A percentile compares a stretch with the other conserved stretches of the same genome.
These are phyloP conservation scores for Trichomonas gallinae DNA, from an alignment of 208 protist species.

Conservation along the genomic window DNA sequence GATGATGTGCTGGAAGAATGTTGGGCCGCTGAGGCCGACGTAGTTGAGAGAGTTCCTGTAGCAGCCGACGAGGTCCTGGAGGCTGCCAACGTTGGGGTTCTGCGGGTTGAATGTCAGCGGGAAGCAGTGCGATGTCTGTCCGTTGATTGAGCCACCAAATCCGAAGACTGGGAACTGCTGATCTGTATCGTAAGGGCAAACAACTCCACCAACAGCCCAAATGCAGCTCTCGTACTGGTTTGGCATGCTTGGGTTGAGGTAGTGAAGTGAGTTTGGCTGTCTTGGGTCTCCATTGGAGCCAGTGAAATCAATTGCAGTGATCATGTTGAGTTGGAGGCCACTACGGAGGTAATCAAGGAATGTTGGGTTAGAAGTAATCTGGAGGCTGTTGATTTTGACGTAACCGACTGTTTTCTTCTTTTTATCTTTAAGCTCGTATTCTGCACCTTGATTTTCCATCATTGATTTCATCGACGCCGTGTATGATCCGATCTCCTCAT, in stretches of 20 bases:
- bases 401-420: background rate
- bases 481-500: background rate
- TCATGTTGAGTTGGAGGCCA: constrained; percentile 32
- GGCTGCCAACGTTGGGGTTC: constrained; percentile 36
- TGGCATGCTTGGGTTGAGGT: background rate
- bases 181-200: constrained; percentile 35
- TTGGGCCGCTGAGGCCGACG: constrained; percentile 47
- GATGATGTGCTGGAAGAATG: constrained; percentile 46
- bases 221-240: constrained; percentile 25
- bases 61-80: constrained; percentile 40
- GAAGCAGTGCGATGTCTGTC: constrained; percentile 17
- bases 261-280: background rate
- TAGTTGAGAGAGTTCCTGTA: constrained; percentile 40
- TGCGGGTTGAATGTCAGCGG: constrained; percentile 26
- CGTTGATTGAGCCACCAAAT: constrained; percentile 23
- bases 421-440: background rate
- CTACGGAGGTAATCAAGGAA: constrained; percentile 34
- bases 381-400: background rate
- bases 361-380: constrained; percentile 1
- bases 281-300: constrained; percentile 26
- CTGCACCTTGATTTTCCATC: background rate
- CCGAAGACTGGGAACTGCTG: constrained; percentile 32
- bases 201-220: constrained; percentile 6
- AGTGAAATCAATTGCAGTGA: constrained; percentile 39
- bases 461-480: background rate